phyloP scores from a whole-genome alignment of 331 rosid genomes.

The Ulmus americana region DNA sequence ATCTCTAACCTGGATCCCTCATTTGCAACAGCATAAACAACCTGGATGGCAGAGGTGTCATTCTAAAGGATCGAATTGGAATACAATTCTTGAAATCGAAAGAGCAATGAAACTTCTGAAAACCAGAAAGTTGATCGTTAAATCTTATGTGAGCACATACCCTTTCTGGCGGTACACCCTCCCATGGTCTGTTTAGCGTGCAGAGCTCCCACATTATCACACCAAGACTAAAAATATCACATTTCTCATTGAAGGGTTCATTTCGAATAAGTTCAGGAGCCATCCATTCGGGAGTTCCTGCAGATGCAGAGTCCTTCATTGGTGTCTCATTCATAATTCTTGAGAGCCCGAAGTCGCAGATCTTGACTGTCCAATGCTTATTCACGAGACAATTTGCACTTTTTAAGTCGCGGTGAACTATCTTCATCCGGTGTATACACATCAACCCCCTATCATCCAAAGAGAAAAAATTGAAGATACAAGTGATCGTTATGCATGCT shows the following conservation, averaged over 20 bases:
- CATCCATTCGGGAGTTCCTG: constrained; percentile 99
- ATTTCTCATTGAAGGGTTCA: constrained; percentile 89
- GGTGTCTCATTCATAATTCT: constrained; percentile 61
- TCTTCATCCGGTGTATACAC: constrained; percentile 97
- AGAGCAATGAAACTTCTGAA: background rate
- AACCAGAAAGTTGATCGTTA: background rate
- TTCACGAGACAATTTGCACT: constrained; percentile 97
- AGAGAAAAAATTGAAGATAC: no score
- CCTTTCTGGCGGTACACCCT: constrained; percentile 81
- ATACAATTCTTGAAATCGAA: background rate
- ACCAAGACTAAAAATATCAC: constrained; percentile 94
- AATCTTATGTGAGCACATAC: constrained; percentile 25
- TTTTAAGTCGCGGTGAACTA: constrained; percentile 88
- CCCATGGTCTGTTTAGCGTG: constrained; percentile 92
- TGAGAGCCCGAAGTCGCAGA: constrained; percentile 97
- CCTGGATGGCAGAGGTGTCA: constrained; percentile 44
- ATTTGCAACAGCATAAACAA: constrained; percentile 74
- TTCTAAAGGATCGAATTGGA: background rate
- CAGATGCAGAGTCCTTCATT: constrained; percentile 63
- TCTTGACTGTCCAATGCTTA: constrained; percentile 87
- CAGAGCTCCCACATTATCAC: constrained; percentile 96
- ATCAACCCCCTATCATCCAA: constrained; percentile 69
- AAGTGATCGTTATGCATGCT: no score
- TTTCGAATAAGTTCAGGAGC: constrained; percentile 96
- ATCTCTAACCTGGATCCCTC: constrained; percentile 86